Base-by-base conservation (phyloP, 2,329 filamentous ascomycete genomes). In the Colletotrichum sp. region DNA sequence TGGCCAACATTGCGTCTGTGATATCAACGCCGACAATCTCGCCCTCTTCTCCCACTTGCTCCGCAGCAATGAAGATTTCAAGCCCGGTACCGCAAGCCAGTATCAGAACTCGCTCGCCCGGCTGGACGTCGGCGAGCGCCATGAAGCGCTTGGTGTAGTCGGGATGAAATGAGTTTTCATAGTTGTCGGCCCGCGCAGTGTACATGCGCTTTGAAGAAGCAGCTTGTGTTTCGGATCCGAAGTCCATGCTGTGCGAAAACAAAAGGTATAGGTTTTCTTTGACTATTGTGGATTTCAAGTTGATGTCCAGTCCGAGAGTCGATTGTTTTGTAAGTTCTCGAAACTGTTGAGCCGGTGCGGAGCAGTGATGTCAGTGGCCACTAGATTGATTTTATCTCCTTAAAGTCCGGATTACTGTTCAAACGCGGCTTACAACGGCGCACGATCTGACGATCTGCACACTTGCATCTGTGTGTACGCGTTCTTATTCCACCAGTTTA, bases 61-160 rank as follows among this genome's bases (percentile, higher is more conserved):
- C 78, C 2, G 81, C 82, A n/a, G 82, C 81, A 18, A 81, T 77
- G 67, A 82, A 80, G 9, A 79, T 78, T 24, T 84, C 83, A 5
- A 84, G 77, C 7, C 82, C 83, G 13, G 83, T 85, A n/a, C 84
- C 84, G 73, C 83, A 85, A 34, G 80, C 82, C n/a, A 84, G 80
- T 36, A 79, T 77, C 5, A 85, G 81, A 28, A 84, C 75, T 26
- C 74, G 78, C 52, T 84, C 75, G n/a, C 82, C 80, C 1, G 79
- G 63, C 16, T 75, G 70, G 18, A 83, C 59, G 8, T 79, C 75
- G 5, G 79, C 78, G 15, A 82, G 32, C 8, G 77, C 72, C 75
- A 83, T 80, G 74, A 85, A 82, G 13, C 83, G 79, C 28, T 69
- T 75, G n/a, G 80, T 82, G 68, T 82, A 84, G 5, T 77, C 79